phyloP scores from a whole-genome alignment of 2,329 filamentous ascomycete genomes.

The Aspergillus sp. region DNA sequence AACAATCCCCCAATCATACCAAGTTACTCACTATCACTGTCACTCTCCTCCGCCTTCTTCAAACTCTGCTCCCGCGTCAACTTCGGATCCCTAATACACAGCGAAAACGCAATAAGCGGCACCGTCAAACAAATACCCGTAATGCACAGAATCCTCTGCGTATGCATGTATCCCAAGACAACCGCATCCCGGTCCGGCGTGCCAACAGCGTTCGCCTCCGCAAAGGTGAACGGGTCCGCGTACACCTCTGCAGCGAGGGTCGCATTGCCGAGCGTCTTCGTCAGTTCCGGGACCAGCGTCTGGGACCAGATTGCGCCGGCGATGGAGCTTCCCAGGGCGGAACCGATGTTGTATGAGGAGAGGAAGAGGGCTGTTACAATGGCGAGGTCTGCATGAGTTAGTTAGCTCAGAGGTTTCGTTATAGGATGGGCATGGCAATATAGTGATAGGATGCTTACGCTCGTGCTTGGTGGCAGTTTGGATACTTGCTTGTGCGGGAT shows the following conservation, averaged over 20 bases:
- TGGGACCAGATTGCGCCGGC: constrained; percentile 65
- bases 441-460: constrained; percentile 25
- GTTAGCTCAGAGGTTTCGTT: no score
- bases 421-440: not conserved
- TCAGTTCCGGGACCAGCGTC: constrained; percentile 51
- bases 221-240: constrained; percentile 43
- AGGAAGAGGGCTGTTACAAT: constrained; percentile 65
- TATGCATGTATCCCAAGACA: constrained; percentile 46
- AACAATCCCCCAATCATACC: no score
- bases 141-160: constrained; percentile 51
- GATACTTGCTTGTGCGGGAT: constrained; percentile 52
- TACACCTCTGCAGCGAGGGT: constrained; percentile 43
- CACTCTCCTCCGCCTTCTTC: constrained; percentile 35
- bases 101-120: constrained; percentile 47
- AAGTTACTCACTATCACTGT: not conserved
- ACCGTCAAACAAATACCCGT: constrained; percentile 51
- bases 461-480: constrained; percentile 53
- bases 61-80: constrained; percentile 49
- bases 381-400: constrained; percentile 51
- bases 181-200: constrained; percentile 45
- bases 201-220: constrained; percentile 42
- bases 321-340: constrained; percentile 59
- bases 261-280: constrained; percentile 37
- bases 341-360: constrained; percentile 63
- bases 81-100: constrained; percentile 47